Evolutionary conservation across 768 basidiomycete species (phyloP).

Genomic region (Termitomyces sp.): DNA sequence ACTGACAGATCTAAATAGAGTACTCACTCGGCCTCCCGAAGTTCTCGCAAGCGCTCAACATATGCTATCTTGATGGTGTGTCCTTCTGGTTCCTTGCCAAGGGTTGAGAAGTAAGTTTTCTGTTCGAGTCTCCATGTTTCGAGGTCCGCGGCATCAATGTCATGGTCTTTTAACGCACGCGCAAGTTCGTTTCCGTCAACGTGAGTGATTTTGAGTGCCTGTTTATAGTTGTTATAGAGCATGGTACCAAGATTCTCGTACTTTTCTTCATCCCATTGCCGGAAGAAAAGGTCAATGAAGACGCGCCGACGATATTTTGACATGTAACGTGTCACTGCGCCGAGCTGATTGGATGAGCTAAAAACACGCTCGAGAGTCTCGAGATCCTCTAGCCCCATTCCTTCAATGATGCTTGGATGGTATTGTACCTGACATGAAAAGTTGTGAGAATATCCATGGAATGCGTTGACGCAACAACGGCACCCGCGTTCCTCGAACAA

Average conservation of each 20-base stretch:
- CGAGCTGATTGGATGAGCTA: neutral
- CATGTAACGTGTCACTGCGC: neutral
- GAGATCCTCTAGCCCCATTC: too few species aligned
- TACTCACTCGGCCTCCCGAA: neutral
- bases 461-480: neutral
- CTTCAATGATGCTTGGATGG: conserved; percentile 22
- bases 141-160: neutral
- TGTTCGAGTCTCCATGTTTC: neutral
- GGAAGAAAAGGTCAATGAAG: neutral
- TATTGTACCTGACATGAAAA: conserved; percentile 24
- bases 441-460: too few species aligned
- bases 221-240: neutral
- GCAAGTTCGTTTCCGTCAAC: neutral
- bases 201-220: neutral
- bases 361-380: neutral
- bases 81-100: neutral
- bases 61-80: neutral
- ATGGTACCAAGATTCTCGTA: neutral
- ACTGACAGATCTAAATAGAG: too few species aligned
- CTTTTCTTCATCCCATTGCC: neutral
- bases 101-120: neutral
- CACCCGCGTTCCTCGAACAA: conserved; percentile 12
- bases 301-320: too few species aligned
- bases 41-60: neutral
- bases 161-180: neutral